Conservation (phyloP, 106 monocot genomes). For the Allium sativum region DNA sequence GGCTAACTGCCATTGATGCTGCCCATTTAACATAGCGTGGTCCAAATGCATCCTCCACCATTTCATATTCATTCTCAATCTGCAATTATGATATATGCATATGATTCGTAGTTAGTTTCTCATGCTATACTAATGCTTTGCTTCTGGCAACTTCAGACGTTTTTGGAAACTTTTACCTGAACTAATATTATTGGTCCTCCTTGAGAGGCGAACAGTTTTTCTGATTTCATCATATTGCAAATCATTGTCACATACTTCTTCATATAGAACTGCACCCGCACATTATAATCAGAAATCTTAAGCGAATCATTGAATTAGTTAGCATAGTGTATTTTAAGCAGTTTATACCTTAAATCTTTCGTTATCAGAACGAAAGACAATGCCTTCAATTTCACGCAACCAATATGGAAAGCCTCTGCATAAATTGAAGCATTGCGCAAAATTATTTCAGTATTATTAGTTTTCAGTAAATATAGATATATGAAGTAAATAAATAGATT, state of each 20-base stretch:
- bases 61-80: conserved; percentile 89
- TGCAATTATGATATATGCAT: neutral
- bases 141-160: neutral
- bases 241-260: conserved; percentile 35
- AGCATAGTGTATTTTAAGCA: no score
- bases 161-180: conserved; percentile 22
- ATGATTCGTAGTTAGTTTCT: neutral
- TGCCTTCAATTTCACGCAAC: conserved; percentile 73
- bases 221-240: conserved; percentile 49
- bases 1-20: conserved; percentile 64
- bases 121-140: neutral
- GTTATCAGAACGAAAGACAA: conserved; percentile 67
- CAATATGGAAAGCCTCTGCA: conserved; percentile 84
- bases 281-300: no score
- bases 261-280: conserved; percentile 37
- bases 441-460: no score
- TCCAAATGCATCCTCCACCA: conserved; percentile 43
- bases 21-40: conserved; percentile 76
- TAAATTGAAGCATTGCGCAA: neutral
- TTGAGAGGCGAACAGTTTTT: conserved; percentile 46
- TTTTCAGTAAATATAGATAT: no score
- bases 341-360: conserved; percentile 81
- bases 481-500: neutral
- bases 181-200: conserved; percentile 63
- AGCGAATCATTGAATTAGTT: no score